Base-by-base conservation (phyloP, 768 basidiomycete genomes). In the Ramaria sp. region DNA sequence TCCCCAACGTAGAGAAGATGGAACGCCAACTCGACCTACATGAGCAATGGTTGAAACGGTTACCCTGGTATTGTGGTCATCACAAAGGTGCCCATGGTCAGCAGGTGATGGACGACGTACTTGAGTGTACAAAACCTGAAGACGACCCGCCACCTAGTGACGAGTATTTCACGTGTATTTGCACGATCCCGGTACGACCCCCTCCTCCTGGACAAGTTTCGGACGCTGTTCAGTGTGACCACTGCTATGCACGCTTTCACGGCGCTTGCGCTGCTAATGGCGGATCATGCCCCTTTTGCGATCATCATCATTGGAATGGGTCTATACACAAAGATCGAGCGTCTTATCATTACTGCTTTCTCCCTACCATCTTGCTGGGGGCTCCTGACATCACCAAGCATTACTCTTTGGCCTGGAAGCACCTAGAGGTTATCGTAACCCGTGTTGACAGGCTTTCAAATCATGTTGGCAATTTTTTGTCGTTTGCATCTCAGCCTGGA, bases 271-370 rank as follows among this genome's bases (percentile, higher is more conserved):
- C 88, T 11, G 84, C 83, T 62, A 88, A 86, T 61, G 89, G 89
- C n/a, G 90, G 89, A 37, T 92, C 89, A 4, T 92, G 89, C 65
- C 89, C 89, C 0, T 92, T 92, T 73, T 92, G 89, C 62, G 89
- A 92, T 61, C 88, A 90, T 63, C 86, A 90, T 60, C 90, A 92
- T 64, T 91, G 89, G 89, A 89, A 91, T 62, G 89, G 89, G 19
- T 79, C 85, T 3, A 83, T 91, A 53, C 81, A 82, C 66, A 91
- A 90, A 68, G 79, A 86, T 61, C 82, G 90, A 49, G 41, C 54
- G 7, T 86, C 76, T 62, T 92, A 82, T 80, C 88, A 91, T 65
- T 91, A 86, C 70, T 86, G 82, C 66, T 88, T 79, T 69, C 76
- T 91, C 24, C 85, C 88, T 2, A 75, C 79, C 24, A 80, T 90